Evolutionary conservation across 352 stramenopile species (phyloP), one percentile per base, ranked within the genome.

Genomic region (Paralagenidium karlingii): DNA sequence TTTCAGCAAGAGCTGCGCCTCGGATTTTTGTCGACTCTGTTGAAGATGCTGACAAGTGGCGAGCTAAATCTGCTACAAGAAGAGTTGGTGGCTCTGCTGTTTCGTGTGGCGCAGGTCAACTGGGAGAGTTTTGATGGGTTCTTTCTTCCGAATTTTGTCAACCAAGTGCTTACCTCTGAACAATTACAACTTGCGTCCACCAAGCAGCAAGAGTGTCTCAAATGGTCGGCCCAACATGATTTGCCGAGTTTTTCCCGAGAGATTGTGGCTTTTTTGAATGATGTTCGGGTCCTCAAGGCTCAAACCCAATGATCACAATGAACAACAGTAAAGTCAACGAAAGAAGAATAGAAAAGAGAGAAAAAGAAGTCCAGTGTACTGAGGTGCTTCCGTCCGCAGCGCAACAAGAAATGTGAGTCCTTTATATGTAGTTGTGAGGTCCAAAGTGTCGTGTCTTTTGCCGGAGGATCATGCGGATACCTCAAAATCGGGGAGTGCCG

Each of bases 11-110:
- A 89, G 38, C 48, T 89, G 29, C 71, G 71, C 3, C 67, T 86
- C 59, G 71, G 68, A 8, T 84, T 84, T 31, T 54, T 89, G 19
- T 71, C 68, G 8, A 89, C 75, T 5, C 47, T 89, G 15, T 75
- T 89, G 66, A 81, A 76, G 25, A 60, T 89, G 31, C 40, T 89
- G 28, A 84, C 68, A 1, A 70, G 67, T 43, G 75, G 75, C 18
- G 71, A 85, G 44, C 71, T 89, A 67, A 84, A 82, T 34, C 24
- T 89, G 30, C 60, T 89, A 16, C 68, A 80, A 27, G 75, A 89
- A 19, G 75, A 89, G 46, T 57, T 78, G 26, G 77, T 83, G 28
- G 55, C 63, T 39, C 33, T 89, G 34, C 57, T 89, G 24, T 64
- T 82, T 39, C 70, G 69, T 22, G 64, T 89, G 13, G 69, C 71